Evolutionary conservation across 805 yeast genomes (phyloP).

Genomic region (Monosporozyma yasuniensis): DNA sequence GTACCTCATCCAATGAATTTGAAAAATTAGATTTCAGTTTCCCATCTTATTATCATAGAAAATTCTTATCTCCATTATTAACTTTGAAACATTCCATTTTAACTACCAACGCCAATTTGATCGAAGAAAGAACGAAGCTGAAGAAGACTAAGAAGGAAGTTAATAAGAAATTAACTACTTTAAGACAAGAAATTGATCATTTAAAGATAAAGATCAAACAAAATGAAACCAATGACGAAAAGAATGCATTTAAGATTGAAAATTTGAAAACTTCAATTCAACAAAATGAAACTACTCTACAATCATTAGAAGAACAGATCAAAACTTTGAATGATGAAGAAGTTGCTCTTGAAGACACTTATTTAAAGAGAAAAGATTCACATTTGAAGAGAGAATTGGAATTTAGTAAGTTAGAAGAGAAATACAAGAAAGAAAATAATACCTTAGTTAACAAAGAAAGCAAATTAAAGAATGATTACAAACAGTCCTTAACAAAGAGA

Average conservation of each 20-base stretch:
- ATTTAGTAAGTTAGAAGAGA: slow-evolving; percentile 19
- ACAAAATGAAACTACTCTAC: slow-evolving; percentile 31
- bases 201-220: slow-evolving; percentile 40
- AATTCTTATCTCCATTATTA: slow-evolving; percentile 47
- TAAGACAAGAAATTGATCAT: slow-evolving; percentile 49
- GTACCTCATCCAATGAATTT: slow-evolving; percentile 10
- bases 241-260: slow-evolving; percentile 43
- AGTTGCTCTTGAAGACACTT: slow-evolving; percentile 28
- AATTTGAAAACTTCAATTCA: slow-evolving; percentile 37
- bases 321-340: slow-evolving; percentile 12
- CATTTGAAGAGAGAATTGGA: slow-evolving; percentile 30
- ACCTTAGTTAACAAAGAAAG: slow-evolving; percentile 1
- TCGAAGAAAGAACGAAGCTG: slow-evolving; percentile 47
- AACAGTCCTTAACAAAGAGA: slow-evolving; percentile 16
- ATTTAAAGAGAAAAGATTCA: slow-evolving; percentile 30
- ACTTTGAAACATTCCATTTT: slow-evolving; percentile 58
- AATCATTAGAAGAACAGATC: slow-evolving; percentile 16
- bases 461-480: slow-evolving; percentile 17
- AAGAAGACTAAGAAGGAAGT: slow-evolving; percentile 52
- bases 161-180: slow-evolving; percentile 41
- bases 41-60: slow-evolving; percentile 30
- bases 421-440: slow-evolving; percentile 10
- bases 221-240: slow-evolving; percentile 47
- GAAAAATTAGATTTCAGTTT: slow-evolving; percentile 26
- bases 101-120: slow-evolving; percentile 51